Conservation (phyloP, 139 green algal genomes). For the Closterium sp. region DNA sequence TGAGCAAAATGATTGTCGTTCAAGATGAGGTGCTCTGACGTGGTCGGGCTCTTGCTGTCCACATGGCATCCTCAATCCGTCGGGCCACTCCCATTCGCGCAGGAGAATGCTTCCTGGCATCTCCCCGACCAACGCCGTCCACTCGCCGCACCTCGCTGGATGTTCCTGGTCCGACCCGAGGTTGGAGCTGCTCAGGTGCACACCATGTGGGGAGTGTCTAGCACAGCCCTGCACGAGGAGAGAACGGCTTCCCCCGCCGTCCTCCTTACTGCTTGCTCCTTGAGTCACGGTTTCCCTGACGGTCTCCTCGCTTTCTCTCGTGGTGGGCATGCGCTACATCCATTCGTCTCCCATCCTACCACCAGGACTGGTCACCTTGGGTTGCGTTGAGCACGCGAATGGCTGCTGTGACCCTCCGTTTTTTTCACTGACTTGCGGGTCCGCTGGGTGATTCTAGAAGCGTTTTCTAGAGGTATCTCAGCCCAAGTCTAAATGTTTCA, state of each 20-base stretch:
- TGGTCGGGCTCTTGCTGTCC: background rate
- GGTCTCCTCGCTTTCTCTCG: background rate
- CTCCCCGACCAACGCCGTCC: background rate
- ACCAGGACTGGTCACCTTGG: background rate
- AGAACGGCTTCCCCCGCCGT: background rate
- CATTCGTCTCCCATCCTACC: background rate
- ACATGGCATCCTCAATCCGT: background rate
- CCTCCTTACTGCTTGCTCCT: background rate
- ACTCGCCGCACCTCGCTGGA: background rate
- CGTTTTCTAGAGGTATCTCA: background rate
- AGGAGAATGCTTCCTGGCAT: background rate
- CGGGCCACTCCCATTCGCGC: background rate
- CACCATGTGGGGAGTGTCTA: too few relatives aligned
- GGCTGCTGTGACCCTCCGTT: background rate
- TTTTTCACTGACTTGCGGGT: background rate
- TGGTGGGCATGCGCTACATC: background rate
- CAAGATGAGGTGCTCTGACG: background rate
- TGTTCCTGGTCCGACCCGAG: background rate
- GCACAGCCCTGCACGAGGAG: background rate
- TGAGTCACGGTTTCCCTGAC: background rate
- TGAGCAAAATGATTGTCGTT: background rate
- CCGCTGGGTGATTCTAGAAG: background rate
- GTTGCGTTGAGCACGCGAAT: background rate
- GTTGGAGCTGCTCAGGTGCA: background rate
- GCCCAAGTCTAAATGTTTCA: background rate